Evolutionary conservation across 2,329 filamentous ascomycete genomes (phyloP).

Genomic region (Colletotrichum truncatum): DNA sequence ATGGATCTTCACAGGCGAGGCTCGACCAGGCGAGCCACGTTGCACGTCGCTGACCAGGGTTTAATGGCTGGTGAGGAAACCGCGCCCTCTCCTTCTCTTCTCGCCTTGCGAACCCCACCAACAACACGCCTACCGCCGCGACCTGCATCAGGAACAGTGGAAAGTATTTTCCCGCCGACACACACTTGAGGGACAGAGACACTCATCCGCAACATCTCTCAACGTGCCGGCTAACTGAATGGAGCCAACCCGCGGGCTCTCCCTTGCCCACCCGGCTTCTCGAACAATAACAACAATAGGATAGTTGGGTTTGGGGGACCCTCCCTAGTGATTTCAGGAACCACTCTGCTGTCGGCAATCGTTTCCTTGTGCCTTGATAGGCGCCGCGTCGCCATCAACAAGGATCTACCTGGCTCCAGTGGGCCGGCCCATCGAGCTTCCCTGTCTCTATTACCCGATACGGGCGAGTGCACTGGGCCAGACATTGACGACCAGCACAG

Average conservation of each 20-base stretch:
- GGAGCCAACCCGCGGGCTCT: slow-evolving; percentile 13
- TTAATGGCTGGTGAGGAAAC: slow-evolving; percentile 26
- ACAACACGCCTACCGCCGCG: background rate
- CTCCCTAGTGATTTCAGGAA: slow-evolving; percentile 21
- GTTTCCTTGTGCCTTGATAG: slow-evolving; percentile 7
- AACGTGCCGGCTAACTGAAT: background rate
- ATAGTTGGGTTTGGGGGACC: slow-evolving; percentile 9
- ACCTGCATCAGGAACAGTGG: background rate
- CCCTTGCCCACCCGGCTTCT: slow-evolving; percentile 6
- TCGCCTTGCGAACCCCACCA: slow-evolving; percentile 7
- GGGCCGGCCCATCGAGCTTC: slow-evolving; percentile 22
- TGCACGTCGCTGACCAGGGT: slow-evolving; percentile 31
- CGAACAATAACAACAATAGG: slow-evolving; percentile 19
- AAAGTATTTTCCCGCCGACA: background rate
- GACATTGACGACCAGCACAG: slow-evolving; percentile 13
- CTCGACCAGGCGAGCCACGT: slow-evolving; percentile 33
- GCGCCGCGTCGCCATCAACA: slow-evolving; percentile 10
- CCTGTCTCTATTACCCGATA: slow-evolving; percentile 8
- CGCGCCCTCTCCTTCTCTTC: background rate
- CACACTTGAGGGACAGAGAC: background rate
- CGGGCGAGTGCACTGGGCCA: slow-evolving; percentile 9
- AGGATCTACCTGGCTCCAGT: slow-evolving; percentile 20
- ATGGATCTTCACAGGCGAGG: slow-evolving; percentile 31
- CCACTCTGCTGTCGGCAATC: slow-evolving; percentile 26
- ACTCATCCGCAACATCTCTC: background rate